Percentiles rank a stretch among this genome's conserved stretches.
Evolutionary conservation across 139 green algal species (phyloP).

Genomic region (Pseudopediastrum boryanum): DNA sequence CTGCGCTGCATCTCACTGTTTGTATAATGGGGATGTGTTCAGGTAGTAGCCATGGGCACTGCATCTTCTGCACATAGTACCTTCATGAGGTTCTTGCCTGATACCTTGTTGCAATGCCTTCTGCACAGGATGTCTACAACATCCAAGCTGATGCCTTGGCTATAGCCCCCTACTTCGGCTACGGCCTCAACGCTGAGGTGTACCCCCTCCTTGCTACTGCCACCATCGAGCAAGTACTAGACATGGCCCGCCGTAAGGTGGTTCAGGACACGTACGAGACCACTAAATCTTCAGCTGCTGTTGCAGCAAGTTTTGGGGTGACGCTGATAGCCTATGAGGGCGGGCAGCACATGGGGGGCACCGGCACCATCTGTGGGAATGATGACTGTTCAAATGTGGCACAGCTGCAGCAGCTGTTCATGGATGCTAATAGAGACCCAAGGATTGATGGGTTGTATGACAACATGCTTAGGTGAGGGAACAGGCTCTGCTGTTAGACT

Average conservation of each 20-base stretch:
- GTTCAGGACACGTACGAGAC: background rate
- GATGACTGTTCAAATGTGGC: background rate
- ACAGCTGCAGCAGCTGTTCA: background rate
- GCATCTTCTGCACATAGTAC: no score
- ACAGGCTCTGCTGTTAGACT: no score
- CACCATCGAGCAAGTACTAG: background rate
- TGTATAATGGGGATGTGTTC: no score
- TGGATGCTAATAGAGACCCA: background rate
- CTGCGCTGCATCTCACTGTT: no score
- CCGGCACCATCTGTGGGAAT: background rate
- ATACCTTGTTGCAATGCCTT: no score
- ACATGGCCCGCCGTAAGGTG: background rate
- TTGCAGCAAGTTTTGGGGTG: background rate
- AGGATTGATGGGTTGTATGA: conserved; percentile 1
- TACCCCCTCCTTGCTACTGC: background rate
- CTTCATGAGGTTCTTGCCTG: no score
- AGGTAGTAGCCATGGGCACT: no score
- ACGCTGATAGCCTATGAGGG: conserved; percentile 1
- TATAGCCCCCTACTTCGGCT: conserved; percentile 15
- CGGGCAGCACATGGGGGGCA: conserved; percentile 20
- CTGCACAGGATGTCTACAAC: background rate
- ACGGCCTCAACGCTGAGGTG: background rate
- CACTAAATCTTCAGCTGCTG: background rate
- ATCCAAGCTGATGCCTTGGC: conserved; percentile 4
- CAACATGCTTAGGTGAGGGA: conserved; percentile 18